Percentiles rank a stretch among this genome's conserved stretches.
Conservation (phyloP, 1,284 basidiomycete species). For the Coniferiporia sulphurascens region DNA sequence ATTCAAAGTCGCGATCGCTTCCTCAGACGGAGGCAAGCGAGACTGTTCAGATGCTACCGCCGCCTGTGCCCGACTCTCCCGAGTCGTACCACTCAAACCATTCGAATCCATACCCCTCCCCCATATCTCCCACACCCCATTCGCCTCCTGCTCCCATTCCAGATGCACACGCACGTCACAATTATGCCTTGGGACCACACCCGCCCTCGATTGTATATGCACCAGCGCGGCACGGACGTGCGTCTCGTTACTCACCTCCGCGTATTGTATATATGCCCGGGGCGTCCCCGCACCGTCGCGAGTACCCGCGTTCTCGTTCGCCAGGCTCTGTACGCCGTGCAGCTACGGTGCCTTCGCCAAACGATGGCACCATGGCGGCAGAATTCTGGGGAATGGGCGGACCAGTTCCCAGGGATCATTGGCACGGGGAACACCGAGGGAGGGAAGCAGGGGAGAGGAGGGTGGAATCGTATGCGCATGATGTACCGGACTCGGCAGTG, state of each 20-base stretch:
- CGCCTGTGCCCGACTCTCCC: not conserved
- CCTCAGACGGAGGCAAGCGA: not conserved
- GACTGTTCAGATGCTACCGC: not conserved
- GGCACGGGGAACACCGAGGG: not conserved
- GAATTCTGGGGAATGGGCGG: not conserved
- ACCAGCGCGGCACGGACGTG: constrained; percentile 36
- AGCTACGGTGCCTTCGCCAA: not conserved
- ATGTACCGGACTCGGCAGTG: not conserved
- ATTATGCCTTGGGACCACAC: constrained; percentile 2
- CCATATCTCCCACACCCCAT: not conserved
- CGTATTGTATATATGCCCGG: constrained; percentile 40
- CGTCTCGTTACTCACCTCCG: constrained; percentile 46
- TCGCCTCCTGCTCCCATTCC: not conserved
- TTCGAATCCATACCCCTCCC: not conserved
- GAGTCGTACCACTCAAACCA: not conserved
- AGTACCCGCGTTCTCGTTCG: not conserved
- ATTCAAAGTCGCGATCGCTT: not conserved
- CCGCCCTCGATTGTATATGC: constrained; percentile 52
- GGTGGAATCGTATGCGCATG: not conserved
- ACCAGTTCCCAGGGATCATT: not conserved
- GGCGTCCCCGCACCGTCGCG: constrained; percentile 29
- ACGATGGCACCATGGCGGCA: not conserved
- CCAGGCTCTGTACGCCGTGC: constrained; percentile 6
- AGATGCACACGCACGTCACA: not conserved
- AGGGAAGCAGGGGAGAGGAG: not conserved